Conservation (phyloP, 2,329 filamentous ascomycete genomes). For the Diaporthe citrichinensis region DNA sequence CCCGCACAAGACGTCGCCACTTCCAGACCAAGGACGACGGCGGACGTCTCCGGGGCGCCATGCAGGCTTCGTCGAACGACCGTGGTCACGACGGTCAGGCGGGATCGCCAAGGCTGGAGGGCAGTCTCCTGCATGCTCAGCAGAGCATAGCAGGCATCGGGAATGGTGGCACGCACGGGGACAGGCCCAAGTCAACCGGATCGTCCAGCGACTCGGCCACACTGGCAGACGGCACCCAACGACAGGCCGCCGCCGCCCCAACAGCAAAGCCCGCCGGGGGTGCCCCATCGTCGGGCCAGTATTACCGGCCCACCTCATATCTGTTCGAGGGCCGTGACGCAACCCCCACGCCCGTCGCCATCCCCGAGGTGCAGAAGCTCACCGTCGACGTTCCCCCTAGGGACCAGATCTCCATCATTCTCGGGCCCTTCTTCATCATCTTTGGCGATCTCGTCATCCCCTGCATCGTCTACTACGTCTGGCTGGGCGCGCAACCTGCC, state of each 20-base stretch:
- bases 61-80: constrained; percentile 3
- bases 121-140: constrained; percentile 1
- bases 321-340: constrained; percentile 36
- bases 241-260: background rate
- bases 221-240: constrained; percentile 6
- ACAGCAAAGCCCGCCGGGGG: background rate
- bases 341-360: constrained; percentile 8
- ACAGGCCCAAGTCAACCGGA: background rate
- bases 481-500: constrained; percentile 25
- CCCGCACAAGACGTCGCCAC: background rate
- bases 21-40: background rate
- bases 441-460: constrained; percentile 40
- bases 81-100: background rate
- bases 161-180: background rate
- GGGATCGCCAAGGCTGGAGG: background rate
- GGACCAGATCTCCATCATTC: constrained; percentile 39
- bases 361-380: constrained; percentile 37
- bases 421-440: constrained; percentile 41
- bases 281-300: background rate
- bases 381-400: constrained; percentile 35
- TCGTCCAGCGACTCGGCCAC: constrained; percentile 26
- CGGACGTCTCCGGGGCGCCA: background rate
- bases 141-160: constrained; percentile 7
- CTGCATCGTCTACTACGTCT: constrained; percentile 42
- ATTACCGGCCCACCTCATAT: constrained; percentile 25